Evolutionary conservation across 306 rosid species (phyloP).

Genomic region (Trifolium fragiferum): DNA sequence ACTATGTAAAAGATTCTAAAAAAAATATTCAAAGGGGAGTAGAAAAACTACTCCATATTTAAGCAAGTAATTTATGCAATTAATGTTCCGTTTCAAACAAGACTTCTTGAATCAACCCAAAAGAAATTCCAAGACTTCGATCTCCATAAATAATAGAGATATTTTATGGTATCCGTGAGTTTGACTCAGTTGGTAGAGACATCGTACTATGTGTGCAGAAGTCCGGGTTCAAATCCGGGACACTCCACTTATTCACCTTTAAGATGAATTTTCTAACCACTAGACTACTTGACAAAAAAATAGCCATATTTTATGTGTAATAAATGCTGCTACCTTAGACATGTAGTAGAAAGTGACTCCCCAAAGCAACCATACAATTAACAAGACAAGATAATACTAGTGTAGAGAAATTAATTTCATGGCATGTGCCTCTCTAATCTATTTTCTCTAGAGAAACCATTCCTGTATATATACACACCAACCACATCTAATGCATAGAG

Average conservation of each 20-base stretch:
- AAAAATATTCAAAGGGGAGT: background rate
- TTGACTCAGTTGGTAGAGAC: no score
- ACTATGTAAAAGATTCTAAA: background rate
- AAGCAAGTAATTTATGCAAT: conserved; percentile 10
- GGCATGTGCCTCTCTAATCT: conserved; percentile 9
- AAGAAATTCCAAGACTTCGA: conserved; percentile 3
- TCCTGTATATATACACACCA: conserved; percentile 3
- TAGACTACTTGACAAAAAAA: no score
- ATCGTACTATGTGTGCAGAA: no score
- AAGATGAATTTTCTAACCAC: no score
- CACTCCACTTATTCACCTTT: no score
- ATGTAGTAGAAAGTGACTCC: conserved; percentile 28
- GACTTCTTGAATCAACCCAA: background rate
- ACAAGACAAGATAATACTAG: conserved; percentile 3
- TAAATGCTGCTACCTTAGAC: background rate
- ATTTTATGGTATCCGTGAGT: no score
- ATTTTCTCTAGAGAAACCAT: background rate
- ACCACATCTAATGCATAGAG: conserved; percentile 6
- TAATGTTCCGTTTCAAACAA: conserved; percentile 33
- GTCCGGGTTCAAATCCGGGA: no score
- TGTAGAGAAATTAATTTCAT: background rate
- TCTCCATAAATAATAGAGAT: conserved; percentile 7
- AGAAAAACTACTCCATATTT: background rate
- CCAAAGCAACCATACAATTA: background rate
- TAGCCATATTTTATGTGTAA: conserved; percentile 10